Base-by-base conservation (phyloP, 352 stramenopile genomes). In the Pythium brassicae region DNA sequence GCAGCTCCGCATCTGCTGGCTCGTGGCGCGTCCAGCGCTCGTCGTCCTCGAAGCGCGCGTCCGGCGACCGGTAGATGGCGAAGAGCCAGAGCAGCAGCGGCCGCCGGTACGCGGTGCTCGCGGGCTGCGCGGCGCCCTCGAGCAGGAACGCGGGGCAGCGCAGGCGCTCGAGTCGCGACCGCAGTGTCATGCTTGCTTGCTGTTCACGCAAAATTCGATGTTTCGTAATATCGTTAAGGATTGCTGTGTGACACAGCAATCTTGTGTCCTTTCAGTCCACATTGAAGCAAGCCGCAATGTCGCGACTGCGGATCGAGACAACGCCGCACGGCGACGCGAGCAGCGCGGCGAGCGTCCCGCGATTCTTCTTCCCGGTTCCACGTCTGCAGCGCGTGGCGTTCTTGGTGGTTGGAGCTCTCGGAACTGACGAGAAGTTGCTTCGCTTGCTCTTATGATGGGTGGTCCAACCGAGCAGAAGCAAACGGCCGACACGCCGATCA, bases 71-170 rank as follows among this genome's bases (percentile, higher is more conserved):
- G 46, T 72, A 81, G 8, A 78, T 48, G 10, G 72, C 74, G 32
- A 74, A 67, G 3, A 82, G 54, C 74, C 74, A 85, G 25, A 76
- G 53, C 42, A 76, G 29, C 27, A 84, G 59, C 52, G 74, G 73
- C 8, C 56, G 61, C 1, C 71, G 62, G 23, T 69, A 68, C 14
- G 54, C 39, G 3, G 61, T 14, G 3, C 50, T 19, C 20, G 62
- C 60, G 8, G 35, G n/a, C n/a, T 65, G 27, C 50, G 27, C 25
- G 0, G n/a, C n/a, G 32, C 17, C n/a, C 0, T 47, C 50, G 12
- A 62, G 40, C 25, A 85, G 57, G 50, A 68, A 83, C 40, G 64
- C 39, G 0, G 74, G 74, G 37, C 74, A 85, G 23, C 53, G 47
- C 52, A 83, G 66, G 34, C 49, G 60, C 49, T 53, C 40, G 2